phyloP scores from a whole-genome alignment of 305 asterid genomes.

The Salvia sclarea region DNA sequence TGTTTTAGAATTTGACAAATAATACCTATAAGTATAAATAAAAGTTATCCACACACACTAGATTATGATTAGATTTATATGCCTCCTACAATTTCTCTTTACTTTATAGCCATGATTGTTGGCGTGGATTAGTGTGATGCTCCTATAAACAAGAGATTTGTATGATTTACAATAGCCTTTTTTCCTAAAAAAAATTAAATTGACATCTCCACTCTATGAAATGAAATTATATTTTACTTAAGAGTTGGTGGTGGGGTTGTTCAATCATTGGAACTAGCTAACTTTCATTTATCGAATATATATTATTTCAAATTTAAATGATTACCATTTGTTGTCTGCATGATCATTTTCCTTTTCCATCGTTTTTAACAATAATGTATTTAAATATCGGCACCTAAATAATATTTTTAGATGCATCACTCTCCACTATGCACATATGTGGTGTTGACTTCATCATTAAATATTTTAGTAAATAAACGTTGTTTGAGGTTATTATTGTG shows the following conservation, averaged over 20 bases:
- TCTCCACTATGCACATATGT: background rate
- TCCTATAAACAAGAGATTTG: background rate
- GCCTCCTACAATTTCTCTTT: background rate
- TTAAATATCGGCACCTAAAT: background rate
- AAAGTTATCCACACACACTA: too few species aligned
- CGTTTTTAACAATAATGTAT: background rate
- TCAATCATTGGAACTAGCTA: constrained; percentile 34
- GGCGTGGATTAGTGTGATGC: constrained; percentile 32
- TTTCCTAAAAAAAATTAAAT: constrained; percentile 2
- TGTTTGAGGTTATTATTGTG: background rate
- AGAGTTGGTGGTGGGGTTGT: constrained; percentile 32
- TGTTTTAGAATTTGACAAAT: too few species aligned
- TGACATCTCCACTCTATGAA: constrained; percentile 14
- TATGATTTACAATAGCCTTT: constrained; percentile 2
- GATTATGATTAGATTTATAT: background rate
- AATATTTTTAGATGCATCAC: background rate
- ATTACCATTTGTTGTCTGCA: constrained; percentile 2
- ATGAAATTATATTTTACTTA: constrained; percentile 6
- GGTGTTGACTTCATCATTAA: background rate
- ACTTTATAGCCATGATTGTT: constrained; percentile 30
- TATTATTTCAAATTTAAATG: background rate
- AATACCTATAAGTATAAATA: too few species aligned
- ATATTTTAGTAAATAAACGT: background rate
- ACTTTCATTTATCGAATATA: background rate
- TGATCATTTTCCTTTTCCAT: background rate